Percentiles rank a stretch among this genome's conserved stretches.
These are phyloP conservation scores for Balamuthia mandrillaris DNA, from an alignment of 208 protist genomes.

Conservation along the genomic window DNA sequence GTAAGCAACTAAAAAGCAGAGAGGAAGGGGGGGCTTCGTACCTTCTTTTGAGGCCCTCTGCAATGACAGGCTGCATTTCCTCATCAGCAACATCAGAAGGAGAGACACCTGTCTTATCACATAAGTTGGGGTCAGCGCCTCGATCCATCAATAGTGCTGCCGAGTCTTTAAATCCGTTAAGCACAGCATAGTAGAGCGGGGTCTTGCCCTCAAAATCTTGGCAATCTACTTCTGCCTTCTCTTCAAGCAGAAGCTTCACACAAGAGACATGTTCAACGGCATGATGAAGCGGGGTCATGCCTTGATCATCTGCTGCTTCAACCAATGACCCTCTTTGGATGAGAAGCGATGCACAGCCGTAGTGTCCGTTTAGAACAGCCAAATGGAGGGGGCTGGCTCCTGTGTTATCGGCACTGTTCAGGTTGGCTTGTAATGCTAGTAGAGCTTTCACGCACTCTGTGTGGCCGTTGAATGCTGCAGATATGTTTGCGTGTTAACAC, in stretches of 20 bases:
- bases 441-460: not conserved
- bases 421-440: not conserved
- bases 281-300: not conserved
- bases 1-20: too few relatives aligned
- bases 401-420: not conserved
- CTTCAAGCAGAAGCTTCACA: not conserved
- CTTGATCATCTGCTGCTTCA: not conserved
- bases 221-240: not conserved
- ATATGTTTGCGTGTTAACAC: not conserved
- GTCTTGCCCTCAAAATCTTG: not conserved
- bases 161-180: not conserved
- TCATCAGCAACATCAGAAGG: not conserved
- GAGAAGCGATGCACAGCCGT: not conserved
- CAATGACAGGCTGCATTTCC: not conserved
- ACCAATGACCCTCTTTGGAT: not conserved
- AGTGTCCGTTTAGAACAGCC: not conserved
- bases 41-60: not conserved
- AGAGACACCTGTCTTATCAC: not conserved
- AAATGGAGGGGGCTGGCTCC: not conserved
- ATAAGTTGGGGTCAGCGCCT: not conserved
- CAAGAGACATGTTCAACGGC: not conserved
- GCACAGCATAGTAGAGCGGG: not conserved
- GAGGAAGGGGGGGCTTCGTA: too few relatives aligned
- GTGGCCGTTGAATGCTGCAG: not conserved
- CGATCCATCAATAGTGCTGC: not conserved